Evolutionary conservation across 208 protist genomes (phyloP), one percentile per base, ranked within the genome.

Genomic region (Wallacemonas sp.): DNA sequence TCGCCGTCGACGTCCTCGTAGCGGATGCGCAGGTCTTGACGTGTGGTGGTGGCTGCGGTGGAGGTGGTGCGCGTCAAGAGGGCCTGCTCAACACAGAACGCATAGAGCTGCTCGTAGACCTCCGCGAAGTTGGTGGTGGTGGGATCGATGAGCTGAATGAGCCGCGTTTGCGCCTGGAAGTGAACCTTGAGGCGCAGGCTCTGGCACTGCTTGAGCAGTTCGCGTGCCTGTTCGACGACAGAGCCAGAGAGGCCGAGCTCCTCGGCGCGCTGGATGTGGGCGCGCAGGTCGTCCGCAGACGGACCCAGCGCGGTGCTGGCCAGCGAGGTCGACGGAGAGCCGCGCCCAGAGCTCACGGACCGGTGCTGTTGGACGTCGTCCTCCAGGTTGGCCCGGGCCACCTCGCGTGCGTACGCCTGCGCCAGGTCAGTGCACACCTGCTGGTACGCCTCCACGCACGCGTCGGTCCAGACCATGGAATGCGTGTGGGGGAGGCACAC

Each of bases 1-100:
- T 94, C 88, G 47, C 88, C 85, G n/a, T 94, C 88, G 2, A 23
- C 19, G 65, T 94, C 88, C 61, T 88, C 78, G 65, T 94, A 94
- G 32, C 85, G 85, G 34, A 94, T 75, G 33, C 88, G 82, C 64
- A 94, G 77, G 26, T 76, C 68, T 17, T 78, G 74, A 4, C 72
- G 76, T 1, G 41, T 27, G 16, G 62, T 49, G 41, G 17, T 33
- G 24, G 65, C 29, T 1, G 41, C 32, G 16, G 62, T 49, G 41
- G 17, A 30, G 24, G 65, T 19, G 47, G 24, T 11, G 12, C 29
- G 32, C 17, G 66, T 56, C 32, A 72, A 58, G 27, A 33, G 33
- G 17, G 36, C 63, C 68, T 87, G 80, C 55, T 77, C 58, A 27
- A 65, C 73, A 61, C 88, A 94, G 32, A 85, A 61, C 14, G 58